Base-by-base conservation (phyloP, 352 stramenopile genomes). In the Globisporangium parvum region DNA sequence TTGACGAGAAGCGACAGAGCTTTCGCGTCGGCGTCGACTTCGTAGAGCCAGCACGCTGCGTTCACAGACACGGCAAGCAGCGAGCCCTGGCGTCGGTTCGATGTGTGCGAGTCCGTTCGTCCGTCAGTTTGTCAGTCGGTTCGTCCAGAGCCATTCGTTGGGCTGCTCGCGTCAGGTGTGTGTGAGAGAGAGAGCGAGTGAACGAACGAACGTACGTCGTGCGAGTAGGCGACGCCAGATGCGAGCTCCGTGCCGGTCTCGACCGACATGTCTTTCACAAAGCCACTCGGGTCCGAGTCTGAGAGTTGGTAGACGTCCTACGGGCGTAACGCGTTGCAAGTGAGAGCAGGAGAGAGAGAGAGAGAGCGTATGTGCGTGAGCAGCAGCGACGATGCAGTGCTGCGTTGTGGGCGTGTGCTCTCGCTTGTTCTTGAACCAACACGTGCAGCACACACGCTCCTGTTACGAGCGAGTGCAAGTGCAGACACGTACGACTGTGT, bases 221-320 rank as follows among this genome's bases (percentile, higher is more conserved):
- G 71, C 2, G 80, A 91, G 52, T 91, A 91, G 18, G 80, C 74
- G 11, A 91, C 79, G 3, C 77, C 80, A 5, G 83, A 93, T 26
- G 83, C 75, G 23, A 93, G 64, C 47, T 90, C 80, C 26, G 64
- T 69, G 5, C 83, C 83, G 18, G 81, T 91, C 33, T 93, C 80
- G 21, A 69, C 80, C 23, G 77, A 84, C 17, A 86, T 86, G 35
- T 78, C 71, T 59, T 87, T 85, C 50, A 57, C 66, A 46, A 91
- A 91, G 26, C 79, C 80, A 10, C 63, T 86, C 10, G 77, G 63
- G 56, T 91, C 77, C 26, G 66, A 62, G 17, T 85, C 73, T 17
- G 76, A 85, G 35, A 91, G 64, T 39, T 85, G 62, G 51, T 91
- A 91, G 49, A 91, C 80, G 46, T 91, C 80, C 80, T 91, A 24